phyloP scores from a whole-genome alignment of 2,329 filamentous ascomycete genomes.

The Ceratocystis colombiana region DNA sequence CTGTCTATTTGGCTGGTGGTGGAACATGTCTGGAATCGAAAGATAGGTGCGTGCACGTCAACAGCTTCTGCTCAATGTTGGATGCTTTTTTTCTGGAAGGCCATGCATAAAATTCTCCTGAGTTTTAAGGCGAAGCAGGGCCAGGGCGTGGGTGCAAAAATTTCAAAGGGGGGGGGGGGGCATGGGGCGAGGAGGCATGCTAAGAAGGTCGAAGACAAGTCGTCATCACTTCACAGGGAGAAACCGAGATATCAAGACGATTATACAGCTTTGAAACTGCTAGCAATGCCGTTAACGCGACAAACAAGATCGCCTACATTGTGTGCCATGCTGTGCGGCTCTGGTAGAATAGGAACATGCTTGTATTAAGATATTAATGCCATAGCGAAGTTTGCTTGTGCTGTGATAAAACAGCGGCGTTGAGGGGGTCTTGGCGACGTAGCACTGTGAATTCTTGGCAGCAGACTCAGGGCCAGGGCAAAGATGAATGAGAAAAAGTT shows the following conservation, averaged over 20 bases:
- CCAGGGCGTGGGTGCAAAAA: background rate
- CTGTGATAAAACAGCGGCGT: constrained; percentile 2
- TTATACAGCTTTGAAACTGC: constrained; percentile 10
- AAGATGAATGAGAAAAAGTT: background rate
- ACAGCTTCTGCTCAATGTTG: background rate
- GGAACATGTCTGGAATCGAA: constrained; percentile 10
- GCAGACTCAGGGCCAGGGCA: background rate
- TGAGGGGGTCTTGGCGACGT: constrained; percentile 1
- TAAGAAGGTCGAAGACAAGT: background rate
- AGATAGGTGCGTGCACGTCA: constrained; percentile 8
- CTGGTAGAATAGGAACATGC: background rate
- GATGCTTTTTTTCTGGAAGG: background rate
- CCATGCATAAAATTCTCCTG: background rate
- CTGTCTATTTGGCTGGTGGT: background rate
- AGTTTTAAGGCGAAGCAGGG: background rate
- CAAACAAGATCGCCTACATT: too few relatives aligned
- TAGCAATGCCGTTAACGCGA: background rate
- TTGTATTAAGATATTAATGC: constrained; percentile 1
- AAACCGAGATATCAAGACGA: background rate
- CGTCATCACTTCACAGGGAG: too few relatives aligned
- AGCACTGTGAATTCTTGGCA: constrained; percentile 9
- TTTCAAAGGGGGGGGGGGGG: background rate
- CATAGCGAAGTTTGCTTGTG: background rate
- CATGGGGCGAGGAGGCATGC: background rate
- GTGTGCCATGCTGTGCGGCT: too few relatives aligned